Evolutionary conservation across 108 stramenopile genomes (phyloP).

Genomic region (Poteriospumella lacustris): DNA sequence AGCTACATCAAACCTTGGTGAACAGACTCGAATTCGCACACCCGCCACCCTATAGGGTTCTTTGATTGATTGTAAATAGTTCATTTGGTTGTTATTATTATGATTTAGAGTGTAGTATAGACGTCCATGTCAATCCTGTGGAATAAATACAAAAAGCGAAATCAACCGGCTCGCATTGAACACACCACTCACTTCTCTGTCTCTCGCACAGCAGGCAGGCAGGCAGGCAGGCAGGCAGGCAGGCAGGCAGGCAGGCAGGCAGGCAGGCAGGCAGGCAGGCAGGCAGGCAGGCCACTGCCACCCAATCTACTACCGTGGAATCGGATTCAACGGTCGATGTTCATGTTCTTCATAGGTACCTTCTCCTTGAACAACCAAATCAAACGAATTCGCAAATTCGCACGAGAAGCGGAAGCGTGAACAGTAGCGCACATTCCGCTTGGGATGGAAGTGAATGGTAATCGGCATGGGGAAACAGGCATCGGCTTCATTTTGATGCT

Average conservation of each 20-base stretch:
- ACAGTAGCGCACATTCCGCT: slow-evolving; percentile 37
- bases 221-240: slow-evolving; percentile 9
- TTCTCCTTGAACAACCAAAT: slow-evolving; percentile 41
- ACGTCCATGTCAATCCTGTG: no score
- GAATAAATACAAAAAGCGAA: no score
- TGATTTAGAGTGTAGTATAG: no score
- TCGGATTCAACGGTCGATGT: slow-evolving; percentile 6
- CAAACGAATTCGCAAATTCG: slow-evolving; percentile 39
- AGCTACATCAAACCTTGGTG: no score
- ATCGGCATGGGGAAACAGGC: slow-evolving; percentile 36
- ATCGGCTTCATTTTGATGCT: slow-evolving; percentile 1
- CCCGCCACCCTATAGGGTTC: no score
- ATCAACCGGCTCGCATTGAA: no score
- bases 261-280: slow-evolving; percentile 27
- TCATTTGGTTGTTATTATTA: no score
- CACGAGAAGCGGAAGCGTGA: slow-evolving; percentile 49
- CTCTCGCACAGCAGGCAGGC: slow-evolving; percentile 27
- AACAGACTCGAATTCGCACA: no score
- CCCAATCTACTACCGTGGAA: slow-evolving; percentile 20
- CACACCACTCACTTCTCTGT: no score
- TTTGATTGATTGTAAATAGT: no score
- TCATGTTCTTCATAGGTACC: slow-evolving; percentile 44
- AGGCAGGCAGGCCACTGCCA: no score
- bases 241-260: slow-evolving; percentile 20
- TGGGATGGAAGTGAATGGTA: slow-evolving; percentile 44